Evolutionary conservation across 345 rosid species (phyloP).

Genomic region (Salix brachista): DNA sequence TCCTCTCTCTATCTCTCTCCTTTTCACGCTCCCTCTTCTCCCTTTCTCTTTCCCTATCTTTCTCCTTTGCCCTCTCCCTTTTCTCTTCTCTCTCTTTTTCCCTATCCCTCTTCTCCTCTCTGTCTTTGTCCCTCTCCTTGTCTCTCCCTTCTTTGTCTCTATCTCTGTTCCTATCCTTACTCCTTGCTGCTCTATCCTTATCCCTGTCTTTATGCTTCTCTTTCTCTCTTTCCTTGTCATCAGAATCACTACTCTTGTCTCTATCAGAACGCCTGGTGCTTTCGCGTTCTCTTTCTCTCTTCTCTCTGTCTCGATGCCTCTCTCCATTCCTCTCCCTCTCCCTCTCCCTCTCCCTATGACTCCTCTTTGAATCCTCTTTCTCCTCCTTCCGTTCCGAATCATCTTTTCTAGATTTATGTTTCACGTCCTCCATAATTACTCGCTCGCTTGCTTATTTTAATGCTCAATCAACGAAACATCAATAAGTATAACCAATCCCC

Average conservation of each 20-base stretch:
- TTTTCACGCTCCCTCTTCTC: constrained; percentile 26
- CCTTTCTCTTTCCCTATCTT: constrained; percentile 13
- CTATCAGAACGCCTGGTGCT: constrained; percentile 43
- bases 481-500: too few species aligned
- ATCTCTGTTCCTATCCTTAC: constrained; percentile 23
- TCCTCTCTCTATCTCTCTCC: constrained; percentile 9
- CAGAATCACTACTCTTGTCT: constrained; percentile 49
- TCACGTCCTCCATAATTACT: constrained; percentile 36
- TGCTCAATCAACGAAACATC: background rate
- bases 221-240: constrained; percentile 26
- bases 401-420: constrained; percentile 44
- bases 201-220: constrained; percentile 15
- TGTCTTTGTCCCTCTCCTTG: constrained; percentile 18
- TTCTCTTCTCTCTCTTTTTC: constrained; percentile 27
- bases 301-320: constrained; percentile 48
- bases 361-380: constrained; percentile 50
- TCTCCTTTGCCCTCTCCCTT: constrained; percentile 3
- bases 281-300: constrained; percentile 32
- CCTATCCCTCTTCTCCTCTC: background rate
- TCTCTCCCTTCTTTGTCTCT: constrained; percentile 9
- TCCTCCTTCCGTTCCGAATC: constrained; percentile 35
- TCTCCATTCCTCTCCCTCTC: constrained; percentile 51
- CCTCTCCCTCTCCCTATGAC: constrained; percentile 43
- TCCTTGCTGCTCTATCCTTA: too few species aligned
- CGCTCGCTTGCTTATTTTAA: background rate